phyloP scores from a whole-genome alignment of 2,329 filamentous ascomycete genomes.

The Phialophora expanda region DNA sequence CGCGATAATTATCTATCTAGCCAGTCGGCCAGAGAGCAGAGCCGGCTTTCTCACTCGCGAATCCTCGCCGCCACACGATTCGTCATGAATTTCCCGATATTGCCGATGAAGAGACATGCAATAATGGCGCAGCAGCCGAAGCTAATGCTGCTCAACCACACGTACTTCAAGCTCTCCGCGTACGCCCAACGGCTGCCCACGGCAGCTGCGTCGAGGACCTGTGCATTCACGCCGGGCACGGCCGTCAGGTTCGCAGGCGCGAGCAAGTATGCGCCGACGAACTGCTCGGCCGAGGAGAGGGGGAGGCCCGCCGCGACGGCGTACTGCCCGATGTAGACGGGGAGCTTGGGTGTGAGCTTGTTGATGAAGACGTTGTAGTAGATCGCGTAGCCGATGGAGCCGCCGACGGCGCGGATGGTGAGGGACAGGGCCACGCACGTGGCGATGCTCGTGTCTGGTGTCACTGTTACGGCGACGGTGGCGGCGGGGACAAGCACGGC shows the following conservation, averaged over 20 bases:
- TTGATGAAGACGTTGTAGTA: conserved; percentile 59
- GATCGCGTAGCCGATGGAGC: conserved; percentile 66
- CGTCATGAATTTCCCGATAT: conserved; percentile 23
- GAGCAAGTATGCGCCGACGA: conserved; percentile 26
- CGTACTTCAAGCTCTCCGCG: conserved; percentile 18
- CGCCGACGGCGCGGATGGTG: conserved; percentile 70
- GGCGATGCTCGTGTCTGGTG: conserved; percentile 69
- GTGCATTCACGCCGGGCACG: conserved; percentile 19
- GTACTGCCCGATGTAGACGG: conserved; percentile 47
- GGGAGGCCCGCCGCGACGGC: conserved; percentile 34
- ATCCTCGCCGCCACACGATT: conserved; percentile 24
- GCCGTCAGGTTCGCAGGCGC: conserved; percentile 28
- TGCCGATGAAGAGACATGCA: conserved; percentile 22
- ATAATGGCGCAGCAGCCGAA: conserved; percentile 23
- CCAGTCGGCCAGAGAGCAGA: neutral
- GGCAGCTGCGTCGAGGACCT: conserved; percentile 14
- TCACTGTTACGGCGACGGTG: conserved; percentile 33
- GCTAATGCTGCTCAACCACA: conserved; percentile 22
- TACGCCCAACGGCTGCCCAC: conserved; percentile 24
- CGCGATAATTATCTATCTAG: neutral
- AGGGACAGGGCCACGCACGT: conserved; percentile 71
- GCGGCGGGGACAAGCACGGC: conserved; percentile 54
- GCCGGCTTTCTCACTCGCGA: conserved; percentile 1
- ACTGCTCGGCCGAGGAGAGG: conserved; percentile 5
- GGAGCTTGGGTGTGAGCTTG: conserved; percentile 49